Conservation (phyloP, 345 rosid species). For the Gynandropsis gynandra region DNA sequence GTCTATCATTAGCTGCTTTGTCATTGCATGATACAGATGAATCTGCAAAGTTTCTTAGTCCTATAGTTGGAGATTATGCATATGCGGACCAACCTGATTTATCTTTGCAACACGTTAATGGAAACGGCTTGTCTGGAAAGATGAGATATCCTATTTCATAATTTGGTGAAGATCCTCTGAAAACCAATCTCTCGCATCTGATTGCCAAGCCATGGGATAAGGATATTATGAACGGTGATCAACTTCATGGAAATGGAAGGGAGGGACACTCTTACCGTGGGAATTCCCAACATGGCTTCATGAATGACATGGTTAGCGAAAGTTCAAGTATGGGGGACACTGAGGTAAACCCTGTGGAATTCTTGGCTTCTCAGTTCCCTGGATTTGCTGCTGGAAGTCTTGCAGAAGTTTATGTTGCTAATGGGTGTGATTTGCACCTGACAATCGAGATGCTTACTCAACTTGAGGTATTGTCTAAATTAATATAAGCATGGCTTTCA, state of each 20-base stretch:
- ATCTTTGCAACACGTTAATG: constrained; percentile 46
- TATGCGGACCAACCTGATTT: constrained; percentile 45
- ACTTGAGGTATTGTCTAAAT: constrained; percentile 65
- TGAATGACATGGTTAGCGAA: constrained; percentile 54
- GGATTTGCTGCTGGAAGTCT: constrained; percentile 96
- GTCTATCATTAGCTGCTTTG: constrained; percentile 63
- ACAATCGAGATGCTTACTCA: constrained; percentile 97
- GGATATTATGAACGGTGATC: constrained; percentile 50
- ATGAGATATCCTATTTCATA: constrained; percentile 48
- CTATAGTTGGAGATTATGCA: constrained; percentile 43
- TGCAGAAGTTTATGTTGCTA: constrained; percentile 84
- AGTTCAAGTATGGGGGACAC: constrained; percentile 40
- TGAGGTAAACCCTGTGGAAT: constrained; percentile 63
- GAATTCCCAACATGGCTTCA: constrained; percentile 42
- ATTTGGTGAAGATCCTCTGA: constrained; percentile 51
- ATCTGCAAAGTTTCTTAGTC: constrained; percentile 42
- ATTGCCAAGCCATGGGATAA: constrained; percentile 72
- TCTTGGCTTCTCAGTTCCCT: constrained; percentile 85
- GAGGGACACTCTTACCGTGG: constrained; percentile 49
- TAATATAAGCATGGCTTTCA: constrained; percentile 1
- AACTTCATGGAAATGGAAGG: constrained; percentile 46
- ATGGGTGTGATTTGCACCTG: constrained; percentile 77
- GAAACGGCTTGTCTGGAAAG: constrained; percentile 49
- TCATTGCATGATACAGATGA: constrained; percentile 57
- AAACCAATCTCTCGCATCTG: constrained; percentile 37